Percentiles rank a stretch among this genome's conserved stretches.
Evolutionary conservation across 345 rosid species (phyloP).

Genomic region (Mallotus nudiflorus): DNA sequence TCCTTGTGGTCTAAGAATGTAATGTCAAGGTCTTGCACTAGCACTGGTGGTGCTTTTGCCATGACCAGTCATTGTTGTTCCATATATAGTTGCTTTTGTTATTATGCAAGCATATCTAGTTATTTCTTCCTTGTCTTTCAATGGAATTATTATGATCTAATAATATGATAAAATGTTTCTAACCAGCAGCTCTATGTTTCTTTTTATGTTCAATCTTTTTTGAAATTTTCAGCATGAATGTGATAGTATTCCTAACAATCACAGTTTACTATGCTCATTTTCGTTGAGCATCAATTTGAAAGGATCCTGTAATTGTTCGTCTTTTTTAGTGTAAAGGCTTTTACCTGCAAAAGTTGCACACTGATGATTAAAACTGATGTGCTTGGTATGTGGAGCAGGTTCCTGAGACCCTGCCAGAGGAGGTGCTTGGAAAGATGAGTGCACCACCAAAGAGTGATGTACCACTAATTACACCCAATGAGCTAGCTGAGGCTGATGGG

Average conservation of each 20-base stretch:
- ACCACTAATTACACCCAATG: slow-evolving; percentile 68
- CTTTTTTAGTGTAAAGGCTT: too few species aligned
- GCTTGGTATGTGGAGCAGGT: slow-evolving; percentile 44
- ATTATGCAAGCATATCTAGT: not conserved
- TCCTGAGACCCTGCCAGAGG: slow-evolving; percentile 81
- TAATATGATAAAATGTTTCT: not conserved
- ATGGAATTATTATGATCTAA: not conserved
- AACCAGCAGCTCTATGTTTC: not conserved
- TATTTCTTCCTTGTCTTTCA: not conserved
- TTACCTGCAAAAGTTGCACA: not conserved
- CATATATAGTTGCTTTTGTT: slow-evolving; percentile 2
- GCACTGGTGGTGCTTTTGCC: not conserved
- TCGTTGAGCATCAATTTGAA: not conserved
- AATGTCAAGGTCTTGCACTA: not conserved
- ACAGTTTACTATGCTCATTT: not conserved
- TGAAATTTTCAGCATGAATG: not conserved
- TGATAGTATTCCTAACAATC: not conserved
- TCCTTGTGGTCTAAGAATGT: too few species aligned
- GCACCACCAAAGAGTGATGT: slow-evolving; percentile 90
- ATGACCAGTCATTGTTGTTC: not conserved
- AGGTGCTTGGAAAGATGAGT: slow-evolving; percentile 77
- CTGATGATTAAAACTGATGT: slow-evolving; percentile 3
- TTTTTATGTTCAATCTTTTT: not conserved
- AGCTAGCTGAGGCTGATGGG: slow-evolving; percentile 92
- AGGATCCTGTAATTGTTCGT: not conserved